phyloP scores from a whole-genome alignment of 2,329 filamentous ascomycete species.

The Alternaria triticimaculans region DNA sequence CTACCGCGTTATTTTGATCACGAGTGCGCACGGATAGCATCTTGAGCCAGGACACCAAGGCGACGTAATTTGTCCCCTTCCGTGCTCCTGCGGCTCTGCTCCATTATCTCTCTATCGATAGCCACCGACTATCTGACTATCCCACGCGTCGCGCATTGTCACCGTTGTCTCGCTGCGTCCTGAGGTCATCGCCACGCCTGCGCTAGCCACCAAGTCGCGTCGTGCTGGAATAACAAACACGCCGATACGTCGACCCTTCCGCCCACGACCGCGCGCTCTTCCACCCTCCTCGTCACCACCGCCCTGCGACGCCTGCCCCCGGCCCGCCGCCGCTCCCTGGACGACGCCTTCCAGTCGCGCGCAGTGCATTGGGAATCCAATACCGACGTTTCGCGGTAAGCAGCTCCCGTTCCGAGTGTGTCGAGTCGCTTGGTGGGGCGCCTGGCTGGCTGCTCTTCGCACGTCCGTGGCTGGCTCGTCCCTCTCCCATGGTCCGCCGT shows the following conservation, averaged over 20 bases:
- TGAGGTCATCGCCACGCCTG: constrained; percentile 6
- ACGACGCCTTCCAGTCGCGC: neutral
- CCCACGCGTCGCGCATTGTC: constrained; percentile 15
- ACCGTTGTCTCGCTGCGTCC: neutral
- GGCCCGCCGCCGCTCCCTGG: constrained; percentile 2
- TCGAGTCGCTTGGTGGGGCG: constrained; percentile 25
- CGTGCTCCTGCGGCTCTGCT: constrained; percentile 27
- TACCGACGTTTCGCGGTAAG: constrained; percentile 19
- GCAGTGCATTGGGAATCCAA: constrained; percentile 4
- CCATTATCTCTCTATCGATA: constrained; percentile 23
- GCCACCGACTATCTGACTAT: constrained; percentile 11
- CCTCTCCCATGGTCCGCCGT: constrained; percentile 13
- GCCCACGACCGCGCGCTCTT: constrained; percentile 5
- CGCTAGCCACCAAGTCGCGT: constrained; percentile 21
- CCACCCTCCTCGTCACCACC: neutral
- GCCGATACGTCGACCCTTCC: constrained; percentile 11
- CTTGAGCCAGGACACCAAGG: neutral
- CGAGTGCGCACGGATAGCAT: constrained; percentile 17
- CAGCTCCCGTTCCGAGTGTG: constrained; percentile 9
- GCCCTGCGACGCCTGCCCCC: constrained; percentile 8
- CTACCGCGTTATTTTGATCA: constrained; percentile 6
- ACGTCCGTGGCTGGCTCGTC: constrained; percentile 3
- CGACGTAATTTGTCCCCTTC: constrained; percentile 22
- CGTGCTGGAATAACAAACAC: constrained; percentile 22
- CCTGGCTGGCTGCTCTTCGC: constrained; percentile 1